Conservation (phyloP, 2,329 filamentous ascomycete species). For the Aspergillus fructus region DNA sequence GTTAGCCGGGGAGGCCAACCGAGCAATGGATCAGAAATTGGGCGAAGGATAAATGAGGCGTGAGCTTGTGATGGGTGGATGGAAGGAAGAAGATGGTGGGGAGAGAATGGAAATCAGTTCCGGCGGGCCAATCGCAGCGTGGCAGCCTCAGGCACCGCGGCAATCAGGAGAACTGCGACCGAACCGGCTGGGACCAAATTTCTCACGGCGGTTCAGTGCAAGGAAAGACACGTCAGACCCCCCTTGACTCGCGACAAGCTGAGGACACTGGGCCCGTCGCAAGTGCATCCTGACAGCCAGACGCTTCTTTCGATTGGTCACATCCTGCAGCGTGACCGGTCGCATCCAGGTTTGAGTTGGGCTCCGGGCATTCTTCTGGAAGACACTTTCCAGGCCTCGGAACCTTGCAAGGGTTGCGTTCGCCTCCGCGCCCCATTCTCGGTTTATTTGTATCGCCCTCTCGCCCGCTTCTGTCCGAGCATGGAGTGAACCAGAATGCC, state of each 20-base stretch:
- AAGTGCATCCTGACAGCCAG: not conserved
- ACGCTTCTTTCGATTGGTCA: not conserved
- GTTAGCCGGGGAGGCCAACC: no score
- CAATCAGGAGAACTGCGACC: not conserved
- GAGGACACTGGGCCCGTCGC: no score
- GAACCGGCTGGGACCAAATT: not conserved
- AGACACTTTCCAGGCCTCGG: not conserved
- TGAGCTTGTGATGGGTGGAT: not conserved
- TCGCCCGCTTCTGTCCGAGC: not conserved
- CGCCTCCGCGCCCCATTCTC: not conserved
- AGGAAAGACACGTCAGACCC: not conserved
- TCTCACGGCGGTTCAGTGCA: not conserved
- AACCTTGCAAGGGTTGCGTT: not conserved
- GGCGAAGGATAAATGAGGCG: not conserved
- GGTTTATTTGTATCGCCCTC: not conserved
- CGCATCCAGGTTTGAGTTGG: not conserved
- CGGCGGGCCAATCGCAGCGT: not conserved
- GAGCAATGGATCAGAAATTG: not conserved
- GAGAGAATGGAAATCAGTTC: not conserved
- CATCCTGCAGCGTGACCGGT: not conserved
- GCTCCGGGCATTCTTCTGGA: not conserved
- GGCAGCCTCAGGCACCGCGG: not conserved
- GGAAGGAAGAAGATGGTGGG: no score
- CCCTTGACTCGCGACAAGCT: not conserved
- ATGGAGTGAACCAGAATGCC: constrained; percentile 19